phyloP scores from a whole-genome alignment of 148 eudicot species.

The Suaeda aralocaspica region DNA sequence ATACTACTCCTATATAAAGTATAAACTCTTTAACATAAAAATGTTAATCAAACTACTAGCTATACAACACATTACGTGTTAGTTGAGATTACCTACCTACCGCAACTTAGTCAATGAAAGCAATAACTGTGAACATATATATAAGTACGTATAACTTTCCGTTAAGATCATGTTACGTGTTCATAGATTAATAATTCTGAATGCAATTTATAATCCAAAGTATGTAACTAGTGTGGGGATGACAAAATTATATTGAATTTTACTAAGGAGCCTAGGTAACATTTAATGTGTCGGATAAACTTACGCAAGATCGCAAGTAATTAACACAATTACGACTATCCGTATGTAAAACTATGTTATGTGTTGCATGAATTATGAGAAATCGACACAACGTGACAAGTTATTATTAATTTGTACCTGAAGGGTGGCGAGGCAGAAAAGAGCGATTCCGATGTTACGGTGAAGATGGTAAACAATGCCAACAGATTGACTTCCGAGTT shows the following conservation, averaged over 20 bases:
- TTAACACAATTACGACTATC: too few relatives aligned
- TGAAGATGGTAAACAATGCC: constrained; percentile 32
- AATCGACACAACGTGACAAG: too few relatives aligned
- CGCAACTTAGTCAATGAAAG: constrained; percentile 14
- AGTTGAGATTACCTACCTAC: constrained; percentile 6
- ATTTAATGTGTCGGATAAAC: too few relatives aligned
- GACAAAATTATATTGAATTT: too few relatives aligned
- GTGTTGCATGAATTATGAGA: too few relatives aligned
- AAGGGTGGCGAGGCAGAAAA: constrained; percentile 55
- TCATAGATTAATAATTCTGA: background rate
- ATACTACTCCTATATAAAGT: background rate
- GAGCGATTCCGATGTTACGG: constrained; percentile 38
- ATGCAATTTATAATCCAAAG: background rate
- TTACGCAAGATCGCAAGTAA: too few relatives aligned
- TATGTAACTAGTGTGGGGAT: background rate
- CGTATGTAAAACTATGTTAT: too few relatives aligned
- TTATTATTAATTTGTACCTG: constrained; percentile 33
- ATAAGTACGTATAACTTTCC: background rate
- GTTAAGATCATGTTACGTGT: background rate
- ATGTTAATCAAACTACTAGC: background rate
- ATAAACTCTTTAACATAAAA: too few relatives aligned
- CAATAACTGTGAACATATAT: background rate
- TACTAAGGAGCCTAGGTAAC: too few relatives aligned
- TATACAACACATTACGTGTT: constrained; percentile 8
- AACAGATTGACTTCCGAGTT: constrained; percentile 40